Evolutionary conservation across 768 basidiomycete species (phyloP).

Genomic region (Russula griseocarnosa): DNA sequence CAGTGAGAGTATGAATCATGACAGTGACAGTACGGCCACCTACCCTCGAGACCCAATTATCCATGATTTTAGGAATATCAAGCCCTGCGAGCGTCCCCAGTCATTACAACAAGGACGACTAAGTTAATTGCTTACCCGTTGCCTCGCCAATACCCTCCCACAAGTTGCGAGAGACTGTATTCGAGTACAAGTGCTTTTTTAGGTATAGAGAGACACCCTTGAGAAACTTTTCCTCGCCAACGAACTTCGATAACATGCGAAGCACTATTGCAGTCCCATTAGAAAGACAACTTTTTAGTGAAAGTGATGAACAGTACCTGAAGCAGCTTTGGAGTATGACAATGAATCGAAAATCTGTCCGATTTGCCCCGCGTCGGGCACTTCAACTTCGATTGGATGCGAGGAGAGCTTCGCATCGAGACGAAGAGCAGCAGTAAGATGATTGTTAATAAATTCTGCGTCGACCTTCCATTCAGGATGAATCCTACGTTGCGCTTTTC

Average conservation of each 20-base stretch:
- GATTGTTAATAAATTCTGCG: constrained; percentile 72
- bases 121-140: constrained; percentile 43
- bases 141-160: constrained; percentile 82
- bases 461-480: constrained; percentile 86
- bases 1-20: not conserved
- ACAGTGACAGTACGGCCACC: not conserved
- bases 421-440: constrained; percentile 70
- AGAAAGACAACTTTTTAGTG: not conserved
- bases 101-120: not conserved
- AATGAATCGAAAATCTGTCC: constrained; percentile 84
- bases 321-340: constrained; percentile 81
- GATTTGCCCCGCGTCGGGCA: constrained; percentile 75
- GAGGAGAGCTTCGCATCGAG: constrained; percentile 85
- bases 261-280: constrained; percentile 49
- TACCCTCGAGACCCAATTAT: constrained; percentile 86
- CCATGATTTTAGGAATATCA: constrained; percentile 78
- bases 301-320: constrained; percentile 42
- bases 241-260: constrained; percentile 85
- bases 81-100: constrained; percentile 38
- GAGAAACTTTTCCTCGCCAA: constrained; percentile 85
- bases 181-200: constrained; percentile 80
- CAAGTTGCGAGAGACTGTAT: constrained; percentile 79
- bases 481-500: constrained; percentile 41
- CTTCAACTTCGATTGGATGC: constrained; percentile 90
- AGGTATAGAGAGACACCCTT: constrained; percentile 89